phyloP scores from a whole-genome alignment of 2,329 filamentous ascomycete species.

The Venturia oleaginea region DNA sequence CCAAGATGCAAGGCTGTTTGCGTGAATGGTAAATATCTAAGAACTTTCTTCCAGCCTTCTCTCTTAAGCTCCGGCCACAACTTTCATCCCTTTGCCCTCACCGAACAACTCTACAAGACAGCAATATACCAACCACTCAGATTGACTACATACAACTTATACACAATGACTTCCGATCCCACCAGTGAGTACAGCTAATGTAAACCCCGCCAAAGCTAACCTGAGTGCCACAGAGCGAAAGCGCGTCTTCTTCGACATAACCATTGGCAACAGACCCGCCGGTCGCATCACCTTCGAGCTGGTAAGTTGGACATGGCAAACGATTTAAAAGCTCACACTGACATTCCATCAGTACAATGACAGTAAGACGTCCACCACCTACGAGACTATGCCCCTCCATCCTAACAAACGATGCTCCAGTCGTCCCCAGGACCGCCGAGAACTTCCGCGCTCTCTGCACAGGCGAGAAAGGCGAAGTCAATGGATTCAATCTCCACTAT shows the following conservation, averaged over 20 bases:
- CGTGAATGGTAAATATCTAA: not conserved
- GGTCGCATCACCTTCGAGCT: conserved; percentile 85
- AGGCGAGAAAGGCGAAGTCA: conserved; percentile 78
- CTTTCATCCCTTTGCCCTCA: not conserved
- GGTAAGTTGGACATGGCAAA: conserved; percentile 32
- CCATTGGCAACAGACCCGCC: conserved; percentile 62
- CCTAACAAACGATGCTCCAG: conserved; percentile 22
- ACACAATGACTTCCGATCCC: conserved; percentile 11
- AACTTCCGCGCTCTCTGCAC: conserved; percentile 95
- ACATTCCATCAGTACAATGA: conserved; percentile 31
- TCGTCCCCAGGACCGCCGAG: conserved; percentile 90
- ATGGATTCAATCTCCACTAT: conserved; percentile 81
- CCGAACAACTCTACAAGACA: not conserved
- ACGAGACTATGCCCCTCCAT: not conserved
- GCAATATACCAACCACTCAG: not conserved
- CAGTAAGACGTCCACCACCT: conserved; percentile 20
- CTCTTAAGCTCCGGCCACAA: not conserved
- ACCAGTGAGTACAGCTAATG: not conserved
- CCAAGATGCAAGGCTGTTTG: not conserved
- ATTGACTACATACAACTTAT: not conserved
- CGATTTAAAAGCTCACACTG: conserved; percentile 16
- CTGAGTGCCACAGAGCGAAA: conserved; percentile 44
- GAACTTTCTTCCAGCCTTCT: not conserved
- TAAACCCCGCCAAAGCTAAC: conserved; percentile 2
- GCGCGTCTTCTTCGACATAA: conserved; percentile 89